Percentiles rank a stretch among this genome's conserved stretches.
Conservation (phyloP, 495 filamentous ascomycete genomes). For the Aspergillus egyptiacus region DNA sequence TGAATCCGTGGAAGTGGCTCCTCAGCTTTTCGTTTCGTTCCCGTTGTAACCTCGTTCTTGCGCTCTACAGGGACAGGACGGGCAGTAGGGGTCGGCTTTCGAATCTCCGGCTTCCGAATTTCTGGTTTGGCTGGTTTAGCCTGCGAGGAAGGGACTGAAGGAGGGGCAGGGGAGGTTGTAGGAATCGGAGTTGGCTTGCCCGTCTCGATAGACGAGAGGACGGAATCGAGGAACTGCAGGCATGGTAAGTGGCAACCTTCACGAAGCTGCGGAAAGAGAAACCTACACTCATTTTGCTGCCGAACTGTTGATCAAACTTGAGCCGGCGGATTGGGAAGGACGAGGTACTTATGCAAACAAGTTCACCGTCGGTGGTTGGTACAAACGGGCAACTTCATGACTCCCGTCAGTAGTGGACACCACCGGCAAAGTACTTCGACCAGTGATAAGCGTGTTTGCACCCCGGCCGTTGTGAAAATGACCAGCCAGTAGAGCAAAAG, state of each 20-base stretch:
- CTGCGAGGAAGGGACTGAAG: constrained; percentile 25
- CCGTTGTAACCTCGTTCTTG: constrained; percentile 18
- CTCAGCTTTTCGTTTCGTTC: constrained; percentile 43
- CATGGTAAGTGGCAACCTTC: constrained; percentile 19
- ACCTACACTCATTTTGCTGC: constrained; percentile 46
- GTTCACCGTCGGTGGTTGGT: constrained; percentile 44
- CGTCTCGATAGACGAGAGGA: constrained; percentile 50
- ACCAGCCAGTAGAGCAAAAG: constrained; percentile 12
- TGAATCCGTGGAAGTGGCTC: constrained; percentile 29
- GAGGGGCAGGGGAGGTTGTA: constrained; percentile 22
- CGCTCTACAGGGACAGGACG: constrained; percentile 15
- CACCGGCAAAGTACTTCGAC: constrained; percentile 22
- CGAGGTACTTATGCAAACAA: constrained; percentile 20
- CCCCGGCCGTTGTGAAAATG: constrained; percentile 1
- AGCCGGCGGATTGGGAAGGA: not conserved
- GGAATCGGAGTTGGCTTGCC: constrained; percentile 33
- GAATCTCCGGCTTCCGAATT: too few species aligned
- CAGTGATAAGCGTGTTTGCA: constrained; percentile 16
- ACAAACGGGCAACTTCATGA: constrained; percentile 44
- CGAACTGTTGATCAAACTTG: not conserved
- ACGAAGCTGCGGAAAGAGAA: not conserved
- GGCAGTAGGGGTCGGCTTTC: constrained; percentile 14
- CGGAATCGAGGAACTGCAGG: constrained; percentile 54
- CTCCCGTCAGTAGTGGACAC: constrained; percentile 30
- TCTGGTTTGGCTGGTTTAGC: too few species aligned